A percentile compares a stretch with the other conserved stretches of the same genome.
phyloP scores from a whole-genome alignment of 805 yeast species.

The Myxozyma vanderwaltii region DNA sequence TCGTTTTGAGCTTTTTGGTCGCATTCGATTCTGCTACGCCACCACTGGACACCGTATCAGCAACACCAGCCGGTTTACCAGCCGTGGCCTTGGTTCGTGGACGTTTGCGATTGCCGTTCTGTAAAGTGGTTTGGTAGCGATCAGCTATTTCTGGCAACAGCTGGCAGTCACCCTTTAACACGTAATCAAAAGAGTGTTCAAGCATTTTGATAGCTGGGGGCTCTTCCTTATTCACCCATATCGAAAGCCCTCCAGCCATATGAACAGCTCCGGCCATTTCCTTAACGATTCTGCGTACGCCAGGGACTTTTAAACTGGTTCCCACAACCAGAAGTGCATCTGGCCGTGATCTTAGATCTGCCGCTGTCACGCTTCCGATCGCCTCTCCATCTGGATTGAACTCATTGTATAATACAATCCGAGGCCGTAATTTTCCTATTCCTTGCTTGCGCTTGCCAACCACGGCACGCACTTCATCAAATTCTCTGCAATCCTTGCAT shows the following conservation, averaged over 20 bases:
- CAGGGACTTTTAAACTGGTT: slow-evolving; percentile 80
- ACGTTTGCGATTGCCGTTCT: not conserved
- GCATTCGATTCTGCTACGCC: not conserved
- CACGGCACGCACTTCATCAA: slow-evolving; percentile 56
- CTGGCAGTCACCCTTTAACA: slow-evolving; percentile 70
- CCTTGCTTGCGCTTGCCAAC: slow-evolving; percentile 70
- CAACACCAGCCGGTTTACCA: not conserved
- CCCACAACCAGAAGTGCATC: slow-evolving; percentile 84
- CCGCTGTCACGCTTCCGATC: slow-evolving; percentile 72
- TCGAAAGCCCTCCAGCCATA: slow-evolving; percentile 57
- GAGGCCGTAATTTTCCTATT: slow-evolving; percentile 62
- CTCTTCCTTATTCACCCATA: slow-evolving; percentile 61
- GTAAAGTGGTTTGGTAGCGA: not conserved
- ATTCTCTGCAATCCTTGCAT: slow-evolving; percentile 67
- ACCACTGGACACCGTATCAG: not conserved
- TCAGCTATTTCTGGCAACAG: slow-evolving; percentile 46
- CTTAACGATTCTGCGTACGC: slow-evolving; percentile 61
- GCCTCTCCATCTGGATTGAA: slow-evolving; percentile 85
- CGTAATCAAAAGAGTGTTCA: slow-evolving; percentile 59
- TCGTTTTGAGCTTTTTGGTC: not conserved
- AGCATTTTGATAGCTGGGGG: slow-evolving; percentile 44
- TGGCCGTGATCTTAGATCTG: slow-evolving; percentile 65
- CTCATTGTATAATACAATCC: slow-evolving; percentile 72
- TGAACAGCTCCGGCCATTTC: slow-evolving; percentile 62
- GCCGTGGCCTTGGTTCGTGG: not conserved